Conservation (phyloP, 1,284 basidiomycete species). For the Polyporus tsugae region DNA sequence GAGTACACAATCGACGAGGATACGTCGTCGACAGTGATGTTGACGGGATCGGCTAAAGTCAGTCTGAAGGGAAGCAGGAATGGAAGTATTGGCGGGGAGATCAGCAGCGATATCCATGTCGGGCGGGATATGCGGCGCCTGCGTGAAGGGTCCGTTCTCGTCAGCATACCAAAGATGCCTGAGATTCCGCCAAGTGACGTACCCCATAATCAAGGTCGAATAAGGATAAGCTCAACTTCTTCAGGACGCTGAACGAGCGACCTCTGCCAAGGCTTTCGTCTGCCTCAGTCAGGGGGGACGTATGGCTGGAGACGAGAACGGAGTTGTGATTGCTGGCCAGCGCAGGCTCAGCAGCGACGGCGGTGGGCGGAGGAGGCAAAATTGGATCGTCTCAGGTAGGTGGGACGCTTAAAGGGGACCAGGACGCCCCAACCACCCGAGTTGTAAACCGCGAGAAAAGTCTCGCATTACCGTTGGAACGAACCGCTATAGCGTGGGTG, state of each 20-base stretch:
- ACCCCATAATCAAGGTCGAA: slow-evolving; percentile 19
- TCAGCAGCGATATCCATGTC: slow-evolving; percentile 16
- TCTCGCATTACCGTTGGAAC: slow-evolving; percentile 8
- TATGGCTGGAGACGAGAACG: neutral
- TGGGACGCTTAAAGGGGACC: slow-evolving; percentile 23
- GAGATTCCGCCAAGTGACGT: neutral
- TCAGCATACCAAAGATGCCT: slow-evolving; percentile 2
- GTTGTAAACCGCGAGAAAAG: slow-evolving; percentile 10
- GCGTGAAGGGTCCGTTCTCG: neutral
- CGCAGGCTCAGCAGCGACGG: slow-evolving; percentile 4
- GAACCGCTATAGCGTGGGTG: slow-evolving; percentile 18
- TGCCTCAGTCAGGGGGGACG: neutral
- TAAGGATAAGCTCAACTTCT: slow-evolving; percentile 8
- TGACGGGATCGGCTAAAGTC: slow-evolving; percentile 36
- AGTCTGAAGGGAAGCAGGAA: slow-evolving; percentile 16
- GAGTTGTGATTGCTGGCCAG: neutral
- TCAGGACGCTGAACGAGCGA: neutral
- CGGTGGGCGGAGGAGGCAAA: slow-evolving; percentile 15
- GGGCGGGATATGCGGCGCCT: slow-evolving; percentile 17
- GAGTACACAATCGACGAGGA: slow-evolving; percentile 51
- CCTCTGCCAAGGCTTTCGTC: neutral
- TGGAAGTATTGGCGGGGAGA: slow-evolving; percentile 15
- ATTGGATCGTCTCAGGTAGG: slow-evolving; percentile 17
- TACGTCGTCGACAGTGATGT: slow-evolving; percentile 56
- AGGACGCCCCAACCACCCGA: slow-evolving; percentile 6